phyloP scores from a whole-genome alignment of 768 basidiomycete species.

The Kwoniella botswanensis region DNA sequence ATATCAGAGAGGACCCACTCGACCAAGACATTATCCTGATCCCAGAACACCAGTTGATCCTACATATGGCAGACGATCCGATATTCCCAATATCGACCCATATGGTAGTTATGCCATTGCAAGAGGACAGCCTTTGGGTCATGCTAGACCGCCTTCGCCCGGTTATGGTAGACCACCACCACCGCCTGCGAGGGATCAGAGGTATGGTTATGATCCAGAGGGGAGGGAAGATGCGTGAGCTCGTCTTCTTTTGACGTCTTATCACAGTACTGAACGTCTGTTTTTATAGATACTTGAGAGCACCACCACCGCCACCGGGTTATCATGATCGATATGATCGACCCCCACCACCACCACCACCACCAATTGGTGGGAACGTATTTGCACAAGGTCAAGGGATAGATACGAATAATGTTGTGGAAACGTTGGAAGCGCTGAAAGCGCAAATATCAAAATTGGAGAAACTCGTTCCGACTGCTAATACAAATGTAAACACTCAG shows the following conservation, averaged over 20 bases:
- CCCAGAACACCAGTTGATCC: constrained; percentile 2
- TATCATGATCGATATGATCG: constrained; percentile 9
- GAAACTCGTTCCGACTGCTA: constrained; percentile 20
- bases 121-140: neutral
- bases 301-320: neutral
- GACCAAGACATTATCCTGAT: constrained; percentile 4
- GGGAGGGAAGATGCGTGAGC: constrained; percentile 1
- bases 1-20: neutral
- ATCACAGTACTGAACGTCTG: no score
- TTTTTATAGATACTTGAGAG: neutral
- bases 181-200: neutral
- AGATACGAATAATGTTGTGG: constrained; percentile 21
- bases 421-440: constrained; percentile 26
- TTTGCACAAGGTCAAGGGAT: neutral
- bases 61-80: neutral
- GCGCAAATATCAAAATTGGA: constrained; percentile 30
- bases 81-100: neutral
- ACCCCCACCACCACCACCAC: constrained; percentile 1
- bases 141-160: neutral
- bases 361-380: neutral
- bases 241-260: neutral
- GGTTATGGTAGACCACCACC: neutral
- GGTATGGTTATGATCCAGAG: neutral
- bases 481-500: neutral
- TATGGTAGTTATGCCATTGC: neutral